Base-by-base conservation (phyloP, 108 stramenopile genomes). In the Chaetoceros tenuissimus region DNA sequence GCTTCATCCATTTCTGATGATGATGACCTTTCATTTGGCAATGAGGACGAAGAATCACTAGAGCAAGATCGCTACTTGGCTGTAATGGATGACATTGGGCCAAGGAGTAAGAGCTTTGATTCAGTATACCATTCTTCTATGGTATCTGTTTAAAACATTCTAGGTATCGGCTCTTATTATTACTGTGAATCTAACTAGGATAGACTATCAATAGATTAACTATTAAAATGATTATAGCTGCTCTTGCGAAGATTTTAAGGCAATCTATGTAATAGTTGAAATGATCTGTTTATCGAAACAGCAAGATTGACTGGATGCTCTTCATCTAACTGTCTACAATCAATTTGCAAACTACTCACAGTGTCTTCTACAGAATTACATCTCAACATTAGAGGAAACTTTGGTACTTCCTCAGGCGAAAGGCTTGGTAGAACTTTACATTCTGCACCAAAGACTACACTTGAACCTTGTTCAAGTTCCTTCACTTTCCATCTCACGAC, bases 381-480 rank as follows among this genome's bases (percentile, higher is more conserved):
- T 13, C 34, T 40, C 13, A 40, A 40, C 34, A 40, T 10, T 5
- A 40, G 8, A 40, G 34, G 34, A 40, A 40, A 40, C 34, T 40
- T 40, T 5, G 34, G 34, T 40, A 40, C 5, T 40, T 40, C 34
- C 5, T 40, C 34, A 40, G 13, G 5, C 13, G 13, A 40, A 10
- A 40, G 13, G 5, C 13, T 40, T 13, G 34, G 13, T 5, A 13
- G 5, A 40, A 40, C 34, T 10, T 13, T 40, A 10, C 68, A 68
- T 25, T 81, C 66, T 8, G 77, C 74, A 30, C 77, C 68, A 24
- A 89, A 79, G 64, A 89, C 68, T 28, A 77, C 69, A 48, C 75
- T 77, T 31, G 83, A 64, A 8, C 84, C 87, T 54, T 83, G 82
- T 18, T 67, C 59, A 29, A 89, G 66, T n/a, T 55, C 27, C 0